A percentile compares a stretch with the other conserved stretches of the same genome.
These are phyloP conservation scores for Earliella scabrosa DNA, from an alignment of 1,284 basidiomycete genomes.

Conservation along the genomic window DNA sequence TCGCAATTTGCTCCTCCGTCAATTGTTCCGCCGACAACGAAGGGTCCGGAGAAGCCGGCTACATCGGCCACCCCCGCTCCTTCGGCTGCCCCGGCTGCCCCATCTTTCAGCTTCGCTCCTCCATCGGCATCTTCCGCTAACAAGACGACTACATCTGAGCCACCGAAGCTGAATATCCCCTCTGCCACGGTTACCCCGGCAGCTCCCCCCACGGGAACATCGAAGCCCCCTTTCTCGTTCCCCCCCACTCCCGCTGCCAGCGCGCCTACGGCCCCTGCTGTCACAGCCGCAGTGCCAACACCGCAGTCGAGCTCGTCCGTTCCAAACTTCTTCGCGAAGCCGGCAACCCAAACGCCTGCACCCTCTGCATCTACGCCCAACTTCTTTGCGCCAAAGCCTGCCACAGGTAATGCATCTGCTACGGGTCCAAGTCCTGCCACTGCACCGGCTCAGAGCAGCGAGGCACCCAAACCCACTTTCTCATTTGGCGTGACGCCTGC, in stretches of 20 bases:
- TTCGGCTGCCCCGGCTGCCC: not conserved
- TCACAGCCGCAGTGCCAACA: not conserved
- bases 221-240: slow-evolving; percentile 22
- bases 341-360: slow-evolving; percentile 9
- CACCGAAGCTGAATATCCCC: too few relatives aligned
- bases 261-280: slow-evolving; percentile 9
- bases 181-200: too few relatives aligned
- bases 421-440: not conserved
- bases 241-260: slow-evolving; percentile 19
- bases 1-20: slow-evolving; percentile 15
- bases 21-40: too few relatives aligned
- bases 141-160: slow-evolving; percentile 6
- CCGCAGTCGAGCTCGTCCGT: slow-evolving; percentile 18
- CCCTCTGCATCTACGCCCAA: slow-evolving; percentile 19
- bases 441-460: slow-evolving; percentile 1
- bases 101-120: slow-evolving; percentile 14
- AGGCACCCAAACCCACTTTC: slow-evolving; percentile 17
- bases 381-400: slow-evolving; percentile 27
- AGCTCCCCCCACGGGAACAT: not conserved
- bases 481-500: slow-evolving; percentile 15
- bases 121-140: slow-evolving; percentile 8
- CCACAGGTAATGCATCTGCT: slow-evolving; percentile 4
- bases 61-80: too few relatives aligned
- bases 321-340: slow-evolving; percentile 29
- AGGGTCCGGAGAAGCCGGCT: slow-evolving; percentile 10